A percentile compares a stretch with the other conserved stretches of the same genome.
Evolutionary conservation across 2,329 filamentous ascomycete genomes (phyloP).

Genomic region (Beauveria medogensis): DNA sequence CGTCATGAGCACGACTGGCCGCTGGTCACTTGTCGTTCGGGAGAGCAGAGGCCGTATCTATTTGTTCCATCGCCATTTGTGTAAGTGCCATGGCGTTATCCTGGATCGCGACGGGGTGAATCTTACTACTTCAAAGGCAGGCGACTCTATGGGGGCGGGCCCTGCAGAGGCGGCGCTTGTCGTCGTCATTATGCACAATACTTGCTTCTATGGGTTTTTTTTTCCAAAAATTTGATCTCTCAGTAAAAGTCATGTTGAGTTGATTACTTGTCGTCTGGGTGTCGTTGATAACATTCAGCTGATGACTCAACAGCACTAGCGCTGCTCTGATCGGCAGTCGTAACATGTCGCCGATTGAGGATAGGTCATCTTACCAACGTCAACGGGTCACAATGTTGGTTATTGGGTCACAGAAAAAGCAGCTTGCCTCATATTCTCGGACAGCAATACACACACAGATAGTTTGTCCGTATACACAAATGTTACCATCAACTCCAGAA

Average conservation of each 20-base stretch:
- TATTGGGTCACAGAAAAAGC: no score
- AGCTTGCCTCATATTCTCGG: no score
- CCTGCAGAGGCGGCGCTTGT: not conserved
- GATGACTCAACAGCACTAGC: constrained; percentile 5
- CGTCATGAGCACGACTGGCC: constrained; percentile 9
- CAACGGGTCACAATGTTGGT: no score
- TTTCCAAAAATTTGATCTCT: not conserved
- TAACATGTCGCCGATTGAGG: not conserved
- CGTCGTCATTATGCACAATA: not conserved
- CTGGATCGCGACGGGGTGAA: not conserved
- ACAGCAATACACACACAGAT: no score
- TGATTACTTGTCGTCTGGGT: not conserved
- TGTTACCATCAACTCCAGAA: not conserved
- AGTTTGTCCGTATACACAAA: no score
- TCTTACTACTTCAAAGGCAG: constrained; percentile 4
- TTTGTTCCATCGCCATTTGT: not conserved
- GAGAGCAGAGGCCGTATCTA: constrained; percentile 3
- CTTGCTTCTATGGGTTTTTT: no score
- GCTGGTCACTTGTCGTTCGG: not conserved
- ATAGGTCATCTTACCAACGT: not conserved
- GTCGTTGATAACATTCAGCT: not conserved
- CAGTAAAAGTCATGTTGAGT: not conserved
- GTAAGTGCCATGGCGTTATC: not conserved
- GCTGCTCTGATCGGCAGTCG: not conserved
- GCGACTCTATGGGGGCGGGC: not conserved